Percentiles rank a stretch among this genome's conserved stretches.
Conservation (phyloP, 2,329 filamentous ascomycete species). For the Aspergillus udagawae region DNA sequence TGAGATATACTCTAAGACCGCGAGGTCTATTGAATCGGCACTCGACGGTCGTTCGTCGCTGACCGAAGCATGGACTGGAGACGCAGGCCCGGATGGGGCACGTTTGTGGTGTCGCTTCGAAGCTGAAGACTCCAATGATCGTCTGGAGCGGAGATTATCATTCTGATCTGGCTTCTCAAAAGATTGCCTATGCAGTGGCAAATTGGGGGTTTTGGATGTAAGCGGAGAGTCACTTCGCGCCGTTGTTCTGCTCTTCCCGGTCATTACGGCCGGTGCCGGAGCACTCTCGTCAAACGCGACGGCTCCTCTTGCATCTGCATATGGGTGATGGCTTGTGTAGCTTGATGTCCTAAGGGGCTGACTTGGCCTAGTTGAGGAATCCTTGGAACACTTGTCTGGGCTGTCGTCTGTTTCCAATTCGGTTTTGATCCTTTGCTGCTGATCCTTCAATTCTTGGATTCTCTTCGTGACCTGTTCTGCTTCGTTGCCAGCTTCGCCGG, state of each 20-base stretch:
- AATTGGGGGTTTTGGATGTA: conserved; percentile 24
- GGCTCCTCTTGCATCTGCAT: conserved; percentile 4
- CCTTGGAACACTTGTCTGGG: conserved; percentile 21
- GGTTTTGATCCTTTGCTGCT: conserved; percentile 52
- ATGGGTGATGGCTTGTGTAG: conserved; percentile 6
- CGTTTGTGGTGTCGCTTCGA: conserved; percentile 33
- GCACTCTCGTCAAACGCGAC: conserved; percentile 56
- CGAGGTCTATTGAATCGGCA: conserved; percentile 81
- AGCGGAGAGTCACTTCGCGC: conserved; percentile 25
- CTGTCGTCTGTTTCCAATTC: conserved; percentile 41
- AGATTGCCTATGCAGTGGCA: conserved; percentile 24
- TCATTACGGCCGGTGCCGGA: conserved; percentile 65
- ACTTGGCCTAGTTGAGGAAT: conserved; percentile 10
- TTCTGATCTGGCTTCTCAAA: conserved; percentile 28
- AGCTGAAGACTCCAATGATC: conserved; percentile 26
- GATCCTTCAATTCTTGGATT: conserved; percentile 56
- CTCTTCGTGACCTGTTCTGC: conserved; percentile 55
- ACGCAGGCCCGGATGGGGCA: conserved; percentile 35
- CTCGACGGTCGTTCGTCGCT: conserved; percentile 72
- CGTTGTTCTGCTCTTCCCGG: conserved; percentile 47
- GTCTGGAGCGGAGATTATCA: conserved; percentile 23
- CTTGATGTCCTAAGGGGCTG: conserved; percentile 15
- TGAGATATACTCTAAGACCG: conserved; percentile 78
- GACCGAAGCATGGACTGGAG: conserved; percentile 42
- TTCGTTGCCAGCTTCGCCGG: conserved; percentile 37